Evolutionary conservation across 2,329 filamentous ascomycete species (phyloP).

Genomic region (Ceratocystiopsis sp.): DNA sequence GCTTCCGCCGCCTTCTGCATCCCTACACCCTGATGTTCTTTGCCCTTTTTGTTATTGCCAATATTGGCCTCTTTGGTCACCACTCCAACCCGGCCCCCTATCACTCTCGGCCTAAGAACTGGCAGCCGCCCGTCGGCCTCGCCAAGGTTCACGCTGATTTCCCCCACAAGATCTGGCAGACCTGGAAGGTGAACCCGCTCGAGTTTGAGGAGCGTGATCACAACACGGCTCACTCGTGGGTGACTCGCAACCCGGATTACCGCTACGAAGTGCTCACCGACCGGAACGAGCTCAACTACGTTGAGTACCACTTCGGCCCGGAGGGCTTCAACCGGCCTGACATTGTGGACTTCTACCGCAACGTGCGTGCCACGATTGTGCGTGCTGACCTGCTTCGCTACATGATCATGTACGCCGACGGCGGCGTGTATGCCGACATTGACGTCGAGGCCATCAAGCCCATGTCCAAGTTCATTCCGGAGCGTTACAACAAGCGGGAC

Average conservation of each 20-base stretch:
- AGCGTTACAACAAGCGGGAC: conserved; percentile 44
- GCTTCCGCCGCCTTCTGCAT: too few relatives aligned
- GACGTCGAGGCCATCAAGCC: conserved; percentile 25
- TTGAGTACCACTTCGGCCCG: conserved; percentile 50
- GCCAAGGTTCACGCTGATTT: conserved; percentile 21
- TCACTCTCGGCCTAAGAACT: background rate
- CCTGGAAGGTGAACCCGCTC: conserved; percentile 54
- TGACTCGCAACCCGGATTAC: conserved; percentile 45
- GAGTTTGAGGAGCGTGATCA: conserved; percentile 48
- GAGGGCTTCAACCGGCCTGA: conserved; percentile 49
- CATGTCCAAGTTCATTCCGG: conserved; percentile 37
- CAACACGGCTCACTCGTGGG: conserved; percentile 45
- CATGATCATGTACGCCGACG: conserved; percentile 50
- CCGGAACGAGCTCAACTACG: conserved; percentile 47
- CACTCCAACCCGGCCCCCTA: too few relatives aligned
- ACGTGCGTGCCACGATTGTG: conserved; percentile 45
- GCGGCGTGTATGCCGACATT: conserved; percentile 32
- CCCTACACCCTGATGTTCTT: too few relatives aligned
- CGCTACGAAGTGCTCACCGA: conserved; percentile 56
- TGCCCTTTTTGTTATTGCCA: too few relatives aligned
- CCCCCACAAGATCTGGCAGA: conserved; percentile 59
- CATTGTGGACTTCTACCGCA: conserved; percentile 42
- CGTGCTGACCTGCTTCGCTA: conserved; percentile 51
- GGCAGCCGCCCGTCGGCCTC: background rate
- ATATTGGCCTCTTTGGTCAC: too few relatives aligned